Conservation (phyloP, 495 filamentous ascomycete genomes). For the Aspergillus biplanus region DNA sequence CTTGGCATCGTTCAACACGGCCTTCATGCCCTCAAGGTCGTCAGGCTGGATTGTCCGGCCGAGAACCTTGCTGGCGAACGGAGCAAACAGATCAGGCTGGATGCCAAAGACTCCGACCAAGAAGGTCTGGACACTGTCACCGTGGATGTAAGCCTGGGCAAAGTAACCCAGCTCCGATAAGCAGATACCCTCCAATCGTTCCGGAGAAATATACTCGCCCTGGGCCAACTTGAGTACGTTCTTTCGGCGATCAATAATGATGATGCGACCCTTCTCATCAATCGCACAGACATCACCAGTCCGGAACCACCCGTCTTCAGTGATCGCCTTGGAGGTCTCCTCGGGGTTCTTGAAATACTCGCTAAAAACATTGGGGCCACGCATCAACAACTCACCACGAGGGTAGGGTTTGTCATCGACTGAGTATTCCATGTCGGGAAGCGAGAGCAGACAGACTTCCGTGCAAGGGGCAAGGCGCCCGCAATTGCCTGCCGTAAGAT, state of each 20-base stretch:
- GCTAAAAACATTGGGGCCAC: slow-evolving; percentile 75
- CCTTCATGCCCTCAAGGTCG: slow-evolving; percentile 68
- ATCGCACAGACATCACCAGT: slow-evolving; percentile 89
- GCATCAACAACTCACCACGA: slow-evolving; percentile 86
- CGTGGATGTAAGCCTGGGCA: slow-evolving; percentile 85
- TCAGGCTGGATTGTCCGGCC: slow-evolving; percentile 62
- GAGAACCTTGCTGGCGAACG: slow-evolving; percentile 75
- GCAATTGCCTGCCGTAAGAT: slow-evolving; percentile 80
- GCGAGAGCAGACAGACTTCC: slow-evolving; percentile 83
- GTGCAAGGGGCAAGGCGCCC: slow-evolving; percentile 66
- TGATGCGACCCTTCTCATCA: slow-evolving; percentile 84
- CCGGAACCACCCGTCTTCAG: slow-evolving; percentile 93
- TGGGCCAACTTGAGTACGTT: slow-evolving; percentile 98
- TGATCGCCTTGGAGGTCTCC: slow-evolving; percentile 81
- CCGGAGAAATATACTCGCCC: slow-evolving; percentile 97
- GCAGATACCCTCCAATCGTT: slow-evolving; percentile 94
- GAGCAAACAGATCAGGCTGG: slow-evolving; percentile 77
- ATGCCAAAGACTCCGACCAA: slow-evolving; percentile 89
- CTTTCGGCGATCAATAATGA: slow-evolving; percentile 95
- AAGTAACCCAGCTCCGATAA: slow-evolving; percentile 78
- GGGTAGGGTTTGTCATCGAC: slow-evolving; percentile 90
- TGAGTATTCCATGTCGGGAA: slow-evolving; percentile 95
- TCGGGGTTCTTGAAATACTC: slow-evolving; percentile 89
- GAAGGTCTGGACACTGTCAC: slow-evolving; percentile 80
- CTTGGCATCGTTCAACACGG: slow-evolving; percentile 64